Conservation (phyloP, 139 green algal species). For the Chlorella sp. region DNA sequence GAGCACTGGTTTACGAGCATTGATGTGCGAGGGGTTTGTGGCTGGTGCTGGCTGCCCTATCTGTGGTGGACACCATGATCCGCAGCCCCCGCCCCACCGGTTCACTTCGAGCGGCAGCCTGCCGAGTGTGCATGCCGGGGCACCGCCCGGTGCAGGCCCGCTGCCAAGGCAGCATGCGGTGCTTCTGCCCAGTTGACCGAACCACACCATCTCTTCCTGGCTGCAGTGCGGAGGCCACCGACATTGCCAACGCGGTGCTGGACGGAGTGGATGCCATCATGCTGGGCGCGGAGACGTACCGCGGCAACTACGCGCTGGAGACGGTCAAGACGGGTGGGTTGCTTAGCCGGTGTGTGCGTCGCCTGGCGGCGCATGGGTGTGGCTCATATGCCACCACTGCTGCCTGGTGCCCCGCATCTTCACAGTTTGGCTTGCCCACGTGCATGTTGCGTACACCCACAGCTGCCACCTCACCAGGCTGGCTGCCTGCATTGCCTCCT, state of each 20-base stretch:
- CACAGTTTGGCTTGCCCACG: background rate
- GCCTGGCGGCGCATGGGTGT: background rate
- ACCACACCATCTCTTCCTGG: background rate
- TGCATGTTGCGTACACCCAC: background rate
- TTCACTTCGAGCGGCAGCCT: too few species aligned
- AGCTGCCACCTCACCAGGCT: too few species aligned
- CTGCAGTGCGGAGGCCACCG: constrained; percentile 84
- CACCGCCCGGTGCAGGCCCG: background rate
- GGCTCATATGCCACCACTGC: too few species aligned
- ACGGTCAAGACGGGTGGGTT: constrained; percentile 54
- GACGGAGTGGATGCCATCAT: constrained; percentile 92
- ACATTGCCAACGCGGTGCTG: constrained; percentile 91
- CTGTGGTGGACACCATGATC: constrained; percentile 91
- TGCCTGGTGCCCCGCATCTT: background rate
- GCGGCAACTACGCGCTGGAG: constrained; percentile 77
- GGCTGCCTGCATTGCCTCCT: too few species aligned
- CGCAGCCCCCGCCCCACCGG: constrained; percentile 81
- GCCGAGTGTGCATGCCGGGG: background rate
- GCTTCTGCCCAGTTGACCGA: background rate
- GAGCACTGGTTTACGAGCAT: too few species aligned
- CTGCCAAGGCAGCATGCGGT: background rate
- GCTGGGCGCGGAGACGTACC: constrained; percentile 85
- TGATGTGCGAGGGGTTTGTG: too few species aligned
- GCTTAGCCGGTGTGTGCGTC: background rate
- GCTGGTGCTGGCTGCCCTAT: too few species aligned